These are phyloP conservation scores for Pyrenochaeta sp. DNA, from an alignment of 2,329 filamentous ascomycete species.

Conservation along the genomic window DNA sequence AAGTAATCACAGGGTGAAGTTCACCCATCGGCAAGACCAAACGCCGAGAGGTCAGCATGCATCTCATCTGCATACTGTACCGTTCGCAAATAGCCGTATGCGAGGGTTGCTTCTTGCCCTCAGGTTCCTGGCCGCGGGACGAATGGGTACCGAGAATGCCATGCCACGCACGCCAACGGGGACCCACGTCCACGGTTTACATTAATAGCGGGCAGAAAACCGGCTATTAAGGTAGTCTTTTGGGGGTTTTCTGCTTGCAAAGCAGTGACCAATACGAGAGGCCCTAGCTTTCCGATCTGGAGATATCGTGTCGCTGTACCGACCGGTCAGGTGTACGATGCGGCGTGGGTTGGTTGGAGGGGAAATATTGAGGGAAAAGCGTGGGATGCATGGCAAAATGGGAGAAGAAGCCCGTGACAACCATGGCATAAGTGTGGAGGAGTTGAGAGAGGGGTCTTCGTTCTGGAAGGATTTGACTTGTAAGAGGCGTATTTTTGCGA, in stretches of 20 bases:
- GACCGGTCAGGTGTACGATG: slow-evolving; percentile 4
- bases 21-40: neutral
- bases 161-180: no score
- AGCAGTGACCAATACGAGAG: slow-evolving; percentile 1
- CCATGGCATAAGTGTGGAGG: neutral
- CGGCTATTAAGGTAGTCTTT: no score
- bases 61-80: neutral
- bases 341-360: neutral
- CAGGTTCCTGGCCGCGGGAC: neutral
- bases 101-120: neutral
- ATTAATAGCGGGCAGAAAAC: slow-evolving; percentile 3
- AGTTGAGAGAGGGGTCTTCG: neutral
- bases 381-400: slow-evolving; percentile 6
- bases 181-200: slow-evolving; percentile 1
- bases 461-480: no score
- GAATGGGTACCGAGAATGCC: neutral
- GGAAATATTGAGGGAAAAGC: no score
- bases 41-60: neutral
- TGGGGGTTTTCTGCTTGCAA: no score
- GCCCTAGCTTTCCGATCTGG: neutral
- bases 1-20: neutral
- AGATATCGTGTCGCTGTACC: neutral
- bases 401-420: slow-evolving; percentile 1
- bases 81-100: slow-evolving; percentile 1
- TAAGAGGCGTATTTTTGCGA: no score